A percentile compares a stretch with the other conserved stretches of the same genome.
Evolutionary conservation across 768 basidiomycete genomes (phyloP).

Genomic region (Ramaria sp.): DNA sequence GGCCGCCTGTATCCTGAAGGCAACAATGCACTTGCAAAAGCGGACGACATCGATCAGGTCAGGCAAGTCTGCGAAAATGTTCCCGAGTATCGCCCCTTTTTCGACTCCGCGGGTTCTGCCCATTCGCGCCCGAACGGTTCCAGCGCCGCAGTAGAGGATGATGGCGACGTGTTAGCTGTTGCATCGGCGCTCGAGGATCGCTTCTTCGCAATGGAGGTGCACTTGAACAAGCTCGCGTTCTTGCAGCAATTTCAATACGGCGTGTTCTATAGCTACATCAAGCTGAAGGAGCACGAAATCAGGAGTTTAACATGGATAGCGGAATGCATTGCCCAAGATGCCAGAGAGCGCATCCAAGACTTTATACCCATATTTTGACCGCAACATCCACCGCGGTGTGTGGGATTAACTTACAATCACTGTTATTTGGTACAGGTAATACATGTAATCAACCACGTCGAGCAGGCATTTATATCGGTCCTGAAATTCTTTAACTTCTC

Average conservation of each 20-base stretch:
- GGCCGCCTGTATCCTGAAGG: slow-evolving; percentile 93
- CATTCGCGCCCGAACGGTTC: slow-evolving; percentile 13
- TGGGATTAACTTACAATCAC: not conserved
- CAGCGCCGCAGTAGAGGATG: slow-evolving; percentile 18
- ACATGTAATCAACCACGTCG: not conserved
- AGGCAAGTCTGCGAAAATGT: slow-evolving; percentile 79
- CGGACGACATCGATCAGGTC: slow-evolving; percentile 93
- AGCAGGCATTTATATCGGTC: too few species aligned
- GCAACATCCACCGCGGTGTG: not conserved
- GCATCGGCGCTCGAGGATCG: slow-evolving; percentile 78
- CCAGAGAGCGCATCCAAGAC: slow-evolving; percentile 90
- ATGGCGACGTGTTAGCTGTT: slow-evolving; percentile 18
- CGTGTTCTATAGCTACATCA: slow-evolving; percentile 87
- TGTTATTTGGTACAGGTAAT: not conserved
- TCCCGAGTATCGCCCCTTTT: slow-evolving; percentile 85
- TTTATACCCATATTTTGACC: slow-evolving; percentile 82
- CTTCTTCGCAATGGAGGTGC: slow-evolving; percentile 91
- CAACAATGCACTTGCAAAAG: slow-evolving; percentile 86
- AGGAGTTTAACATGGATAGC: slow-evolving; percentile 89
- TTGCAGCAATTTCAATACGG: slow-evolving; percentile 95
- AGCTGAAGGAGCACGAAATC: slow-evolving; percentile 87
- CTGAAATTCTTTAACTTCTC: too few species aligned
- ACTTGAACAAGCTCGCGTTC: slow-evolving; percentile 90
- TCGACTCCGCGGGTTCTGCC: slow-evolving; percentile 40
- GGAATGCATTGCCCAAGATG: slow-evolving; percentile 97